phyloP scores from a whole-genome alignment of 192 early-diverging fungal genomes.

The Backusella liffmaniae region DNA sequence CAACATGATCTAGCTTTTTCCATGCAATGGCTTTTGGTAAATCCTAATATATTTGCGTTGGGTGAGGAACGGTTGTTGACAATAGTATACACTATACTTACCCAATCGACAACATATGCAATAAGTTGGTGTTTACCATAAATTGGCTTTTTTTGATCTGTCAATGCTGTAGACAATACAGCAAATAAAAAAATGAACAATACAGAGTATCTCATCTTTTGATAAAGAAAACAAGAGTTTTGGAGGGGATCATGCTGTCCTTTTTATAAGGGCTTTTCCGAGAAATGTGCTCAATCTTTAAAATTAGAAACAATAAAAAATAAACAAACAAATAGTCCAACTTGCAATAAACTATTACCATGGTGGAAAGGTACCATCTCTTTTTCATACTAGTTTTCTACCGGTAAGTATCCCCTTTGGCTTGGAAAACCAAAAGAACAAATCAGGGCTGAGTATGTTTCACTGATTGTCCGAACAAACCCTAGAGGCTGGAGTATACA shows the following conservation, averaged over 20 bases:
- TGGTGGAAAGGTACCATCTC: not conserved
- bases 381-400: not conserved
- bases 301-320: not conserved
- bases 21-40: constrained; percentile 33
- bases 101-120: constrained; percentile 25
- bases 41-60: constrained; percentile 3
- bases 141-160: not conserved
- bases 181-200: not conserved
- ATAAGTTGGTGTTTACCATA: constrained; percentile 11
- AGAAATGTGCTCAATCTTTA: not conserved
- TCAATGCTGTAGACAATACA: not conserved
- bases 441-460: not conserved
- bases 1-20: constrained; percentile 56
- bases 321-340: not conserved
- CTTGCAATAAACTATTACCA: not conserved
- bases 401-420: not conserved
- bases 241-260: not conserved
- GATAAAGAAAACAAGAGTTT: not conserved
- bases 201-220: not conserved
- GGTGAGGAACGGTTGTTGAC: not conserved
- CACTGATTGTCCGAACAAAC: not conserved
- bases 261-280: not conserved
- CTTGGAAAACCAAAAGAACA: not conserved
- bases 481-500: not conserved
- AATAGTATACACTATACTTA: not conserved